Evolutionary conservation across 768 basidiomycete genomes (phyloP), one percentile per base, ranked within the genome.

Genomic region (Tephrocybe sp.): DNA sequence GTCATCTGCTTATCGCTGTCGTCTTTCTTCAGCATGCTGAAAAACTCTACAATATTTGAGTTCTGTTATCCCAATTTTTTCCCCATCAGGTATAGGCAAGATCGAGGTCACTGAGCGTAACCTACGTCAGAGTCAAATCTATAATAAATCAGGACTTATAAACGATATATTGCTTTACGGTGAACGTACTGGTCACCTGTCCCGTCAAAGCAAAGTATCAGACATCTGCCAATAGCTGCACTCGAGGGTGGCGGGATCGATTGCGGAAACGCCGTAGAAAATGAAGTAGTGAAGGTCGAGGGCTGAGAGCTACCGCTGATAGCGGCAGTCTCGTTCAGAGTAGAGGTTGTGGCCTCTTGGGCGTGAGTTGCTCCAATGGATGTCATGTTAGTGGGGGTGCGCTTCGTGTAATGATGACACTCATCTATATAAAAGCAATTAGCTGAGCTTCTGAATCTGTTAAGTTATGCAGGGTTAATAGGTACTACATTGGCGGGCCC

Each of bases 121-220:
- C 60, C 0, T 54, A 62, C 60, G 24, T 67, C 63, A 11, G 58
- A 51, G 41, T 62, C 63, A 40, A 64, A 64, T 35, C 63, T 61
- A n/a, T n/a, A n/a, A n/a, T n/a, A n/a, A n/a, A n/a, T n/a, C n/a
- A n/a, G n/a, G 15, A 13, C n/a, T 42, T 36, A 13, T 13, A 25
- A 42, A 4, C 8, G n/a, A 12, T 18, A 1, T 1, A 28, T 25
- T 7, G 25, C 15, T 9, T 15, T 8, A 11, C 24, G 22, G n/a
- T 9, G 16, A 3, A 47, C 53, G 24, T 21, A 81, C 55, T 74
- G 74, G 24, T 61, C 58, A 15, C 60, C 60, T 7, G 57, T 61
- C 5, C 60, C 60, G 39, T 61, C 60, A 52, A 83, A 83, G 57
- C 78, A 82, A 18, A 83, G 62, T 12, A 83, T 64, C 15, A 82